These are phyloP conservation scores for Suhomyces atakaporum DNA, from an alignment of 1,139 yeast species.

Conservation along the genomic window DNA sequence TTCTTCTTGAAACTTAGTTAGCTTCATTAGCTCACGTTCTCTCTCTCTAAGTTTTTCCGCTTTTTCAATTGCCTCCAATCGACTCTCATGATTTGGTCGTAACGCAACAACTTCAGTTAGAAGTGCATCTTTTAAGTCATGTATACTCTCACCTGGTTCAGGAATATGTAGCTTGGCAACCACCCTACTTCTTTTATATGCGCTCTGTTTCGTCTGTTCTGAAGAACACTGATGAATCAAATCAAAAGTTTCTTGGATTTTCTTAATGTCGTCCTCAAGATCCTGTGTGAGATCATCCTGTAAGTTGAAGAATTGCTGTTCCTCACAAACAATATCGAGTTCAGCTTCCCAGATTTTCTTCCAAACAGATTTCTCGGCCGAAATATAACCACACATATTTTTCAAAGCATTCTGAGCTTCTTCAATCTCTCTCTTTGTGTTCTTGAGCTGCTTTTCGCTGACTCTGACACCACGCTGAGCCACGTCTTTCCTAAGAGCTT, in stretches of 20 bases:
- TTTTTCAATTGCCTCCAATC: conserved; percentile 83
- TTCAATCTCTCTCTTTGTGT: conserved; percentile 64
- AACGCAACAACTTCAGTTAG: conserved; percentile 76
- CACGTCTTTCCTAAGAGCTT: conserved; percentile 86
- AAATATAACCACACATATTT: conserved; percentile 61
- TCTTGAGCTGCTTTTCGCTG: conserved; percentile 67
- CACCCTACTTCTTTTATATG: conserved; percentile 36
- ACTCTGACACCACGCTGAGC: conserved; percentile 91
- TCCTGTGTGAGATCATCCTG: conserved; percentile 87
- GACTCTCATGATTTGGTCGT: conserved; percentile 78
- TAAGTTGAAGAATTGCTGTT: conserved; percentile 85
- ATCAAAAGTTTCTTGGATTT: conserved; percentile 78
- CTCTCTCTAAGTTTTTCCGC: conserved; percentile 81
- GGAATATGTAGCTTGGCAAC: conserved; percentile 49
- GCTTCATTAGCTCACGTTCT: conserved; percentile 60
- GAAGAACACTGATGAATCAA: conserved; percentile 80
- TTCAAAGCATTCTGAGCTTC: conserved; percentile 56
- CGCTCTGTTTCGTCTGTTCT: conserved; percentile 57
- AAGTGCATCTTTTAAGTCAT: conserved; percentile 74
- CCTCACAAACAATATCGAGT: conserved; percentile 86
- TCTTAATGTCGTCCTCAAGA: conserved; percentile 74
- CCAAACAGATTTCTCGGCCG: conserved; percentile 80
- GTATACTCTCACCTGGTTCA: conserved; percentile 69
- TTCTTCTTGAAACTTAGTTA: conserved; percentile 79
- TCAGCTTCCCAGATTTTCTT: conserved; percentile 91